Evolutionary conservation across 306 rosid genomes (phyloP).

Genomic region (Cucumis hystrix): DNA sequence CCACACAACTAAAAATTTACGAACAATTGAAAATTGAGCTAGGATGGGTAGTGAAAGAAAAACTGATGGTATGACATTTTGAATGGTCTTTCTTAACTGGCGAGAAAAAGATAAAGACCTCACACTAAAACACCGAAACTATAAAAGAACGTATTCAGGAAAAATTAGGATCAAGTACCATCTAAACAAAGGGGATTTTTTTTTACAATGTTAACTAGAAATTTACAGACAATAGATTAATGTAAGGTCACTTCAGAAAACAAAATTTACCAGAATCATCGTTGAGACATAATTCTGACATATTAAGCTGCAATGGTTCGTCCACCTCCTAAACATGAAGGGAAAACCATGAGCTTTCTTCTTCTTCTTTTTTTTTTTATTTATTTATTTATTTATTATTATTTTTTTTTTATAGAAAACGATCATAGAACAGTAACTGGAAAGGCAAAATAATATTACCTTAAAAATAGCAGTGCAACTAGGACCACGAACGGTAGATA

Average conservation of each 20-base stretch:
- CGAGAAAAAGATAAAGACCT: neutral
- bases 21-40: neutral
- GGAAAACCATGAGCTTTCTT: slow-evolving; percentile 11
- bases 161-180: neutral
- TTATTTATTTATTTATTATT: no score
- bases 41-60: neutral
- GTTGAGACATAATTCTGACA: slow-evolving; percentile 69
- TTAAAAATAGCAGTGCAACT: slow-evolving; percentile 80
- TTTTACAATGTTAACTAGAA: neutral
- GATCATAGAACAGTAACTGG: neutral
- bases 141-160: neutral
- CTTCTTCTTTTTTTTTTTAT: neutral
- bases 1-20: neutral
- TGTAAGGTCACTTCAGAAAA: neutral
- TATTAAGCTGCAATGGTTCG: slow-evolving; percentile 77
- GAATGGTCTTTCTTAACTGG: neutral
- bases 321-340: slow-evolving; percentile 65
- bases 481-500: slow-evolving; percentile 63
- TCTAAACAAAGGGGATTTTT: neutral
- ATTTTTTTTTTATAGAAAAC: slow-evolving; percentile 6
- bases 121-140: neutral
- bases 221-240: neutral
- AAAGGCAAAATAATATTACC: slow-evolving; percentile 23
- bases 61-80: neutral
- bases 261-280: slow-evolving; percentile 57